phyloP scores from a whole-genome alignment of 495 filamentous ascomycete genomes.

The Amniculicola lignicola region DNA sequence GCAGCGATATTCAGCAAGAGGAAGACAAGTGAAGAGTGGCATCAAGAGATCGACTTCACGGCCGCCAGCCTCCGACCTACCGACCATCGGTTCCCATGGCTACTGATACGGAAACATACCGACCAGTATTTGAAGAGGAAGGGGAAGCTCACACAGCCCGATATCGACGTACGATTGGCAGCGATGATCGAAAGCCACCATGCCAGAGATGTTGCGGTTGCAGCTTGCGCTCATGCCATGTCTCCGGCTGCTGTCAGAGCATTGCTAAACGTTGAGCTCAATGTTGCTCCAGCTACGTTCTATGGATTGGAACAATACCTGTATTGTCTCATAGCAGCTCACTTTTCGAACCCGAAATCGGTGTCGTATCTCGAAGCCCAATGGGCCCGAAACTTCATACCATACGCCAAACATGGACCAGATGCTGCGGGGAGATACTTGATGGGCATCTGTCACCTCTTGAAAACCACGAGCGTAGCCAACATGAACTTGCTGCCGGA shows the following conservation, averaged over 20 bases:
- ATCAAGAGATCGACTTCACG: slow-evolving; percentile 21
- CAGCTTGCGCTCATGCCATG: slow-evolving; percentile 31
- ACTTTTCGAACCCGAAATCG: slow-evolving; percentile 7
- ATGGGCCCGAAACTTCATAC: slow-evolving; percentile 21
- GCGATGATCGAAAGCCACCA: slow-evolving; percentile 26
- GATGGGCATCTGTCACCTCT: slow-evolving; percentile 9
- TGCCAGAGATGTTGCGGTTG: slow-evolving; percentile 28
- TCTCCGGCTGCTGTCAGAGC: slow-evolving; percentile 16
- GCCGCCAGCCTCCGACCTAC: slow-evolving; percentile 3
- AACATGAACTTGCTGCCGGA: slow-evolving; percentile 24
- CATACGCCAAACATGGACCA: slow-evolving; percentile 19
- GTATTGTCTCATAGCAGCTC: slow-evolving; percentile 24
- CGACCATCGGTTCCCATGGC: slow-evolving; percentile 14
- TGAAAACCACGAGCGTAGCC: neutral
- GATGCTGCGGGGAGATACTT: slow-evolving; percentile 19
- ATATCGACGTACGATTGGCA: slow-evolving; percentile 19
- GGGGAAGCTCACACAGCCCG: slow-evolving; percentile 19
- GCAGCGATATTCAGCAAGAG: slow-evolving; percentile 14
- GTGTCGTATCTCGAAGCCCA: slow-evolving; percentile 25
- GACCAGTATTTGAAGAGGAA: slow-evolving; percentile 32
- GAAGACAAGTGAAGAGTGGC: slow-evolving; percentile 28
- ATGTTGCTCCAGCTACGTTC: slow-evolving; percentile 22
- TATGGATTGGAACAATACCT: slow-evolving; percentile 26
- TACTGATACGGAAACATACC: slow-evolving; percentile 13
- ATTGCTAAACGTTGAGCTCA: slow-evolving; percentile 25